Percentiles rank a stretch among this genome's conserved stretches.
phyloP scores from a whole-genome alignment of 2,329 filamentous ascomycete genomes.

The Botrytis byssoidea region DNA sequence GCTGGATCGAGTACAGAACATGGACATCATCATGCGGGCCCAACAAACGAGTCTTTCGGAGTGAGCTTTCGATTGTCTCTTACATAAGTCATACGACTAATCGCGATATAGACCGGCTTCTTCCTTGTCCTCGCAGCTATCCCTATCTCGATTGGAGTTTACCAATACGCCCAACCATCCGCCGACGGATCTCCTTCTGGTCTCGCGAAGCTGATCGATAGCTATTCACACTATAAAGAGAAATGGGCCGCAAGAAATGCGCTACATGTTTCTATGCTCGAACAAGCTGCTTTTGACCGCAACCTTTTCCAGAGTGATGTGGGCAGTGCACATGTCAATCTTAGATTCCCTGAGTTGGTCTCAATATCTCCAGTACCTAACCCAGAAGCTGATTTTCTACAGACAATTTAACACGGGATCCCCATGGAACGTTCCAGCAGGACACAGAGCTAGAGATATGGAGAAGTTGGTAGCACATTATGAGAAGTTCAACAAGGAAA shows the following conservation, averaged over 20 bases:
- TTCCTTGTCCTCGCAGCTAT: constrained; percentile 47
- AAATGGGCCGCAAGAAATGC: constrained; percentile 56
- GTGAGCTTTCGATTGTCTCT: constrained; percentile 42
- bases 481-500: constrained; percentile 54
- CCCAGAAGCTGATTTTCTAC: constrained; percentile 33
- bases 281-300: constrained; percentile 62
- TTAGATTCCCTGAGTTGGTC: constrained; percentile 65
- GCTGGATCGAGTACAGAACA: constrained; percentile 27
- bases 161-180: constrained; percentile 43
- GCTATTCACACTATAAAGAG: constrained; percentile 53
- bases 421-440: constrained; percentile 63
- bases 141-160: constrained; percentile 46
- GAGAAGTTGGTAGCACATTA: constrained; percentile 62
- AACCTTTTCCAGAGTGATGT: constrained; percentile 55
- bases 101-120: constrained; percentile 45
- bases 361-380: neutral
- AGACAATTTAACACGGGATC: constrained; percentile 63
- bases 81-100: constrained; percentile 19
- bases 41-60: constrained; percentile 50
- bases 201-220: constrained; percentile 52
- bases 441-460: constrained; percentile 56
- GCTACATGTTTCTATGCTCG: constrained; percentile 58
- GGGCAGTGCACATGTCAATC: constrained; percentile 47
- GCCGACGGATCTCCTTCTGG: constrained; percentile 43
- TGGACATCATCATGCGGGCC: constrained; percentile 40